Conservation (phyloP, 2,329 filamentous ascomycete genomes). For the Pseudomassariella vexata region DNA sequence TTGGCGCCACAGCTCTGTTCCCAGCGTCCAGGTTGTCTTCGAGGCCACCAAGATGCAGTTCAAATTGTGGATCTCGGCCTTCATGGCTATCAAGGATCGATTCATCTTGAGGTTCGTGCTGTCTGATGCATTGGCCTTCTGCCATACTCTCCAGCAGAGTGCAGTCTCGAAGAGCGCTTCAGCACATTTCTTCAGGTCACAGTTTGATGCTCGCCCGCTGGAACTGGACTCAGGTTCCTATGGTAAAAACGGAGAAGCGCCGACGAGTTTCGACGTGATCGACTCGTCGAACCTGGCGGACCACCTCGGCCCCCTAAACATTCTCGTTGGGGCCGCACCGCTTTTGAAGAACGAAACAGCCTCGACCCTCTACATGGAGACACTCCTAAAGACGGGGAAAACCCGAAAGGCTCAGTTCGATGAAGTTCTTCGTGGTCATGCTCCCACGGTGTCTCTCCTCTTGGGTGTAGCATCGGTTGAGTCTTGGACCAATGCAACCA, state of each 20-base stretch:
- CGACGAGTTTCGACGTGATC: conserved; percentile 46
- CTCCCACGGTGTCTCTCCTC: conserved; percentile 39
- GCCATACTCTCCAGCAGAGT: conserved; percentile 42
- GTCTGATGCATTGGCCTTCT: conserved; percentile 45
- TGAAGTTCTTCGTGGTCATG: conserved; percentile 38
- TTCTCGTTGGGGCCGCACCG: conserved; percentile 38
- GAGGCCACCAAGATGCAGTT: conserved; percentile 39
- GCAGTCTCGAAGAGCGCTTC: conserved; percentile 19
- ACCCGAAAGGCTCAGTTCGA: conserved; percentile 27
- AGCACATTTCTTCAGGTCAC: conserved; percentile 36
- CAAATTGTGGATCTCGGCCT: conserved; percentile 35
- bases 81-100: conserved; percentile 22
- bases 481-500: conserved; percentile 43
- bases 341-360: conserved; percentile 37
- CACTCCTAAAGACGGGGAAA: conserved; percentile 27
- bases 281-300: conserved; percentile 47
- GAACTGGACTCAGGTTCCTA: conserved; percentile 38
- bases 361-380: conserved; percentile 44
- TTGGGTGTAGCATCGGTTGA: conserved; percentile 44
- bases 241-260: conserved; percentile 23
- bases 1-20: conserved; percentile 18
- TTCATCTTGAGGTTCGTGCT: conserved; percentile 39
- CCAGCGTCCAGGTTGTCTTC: conserved; percentile 15
- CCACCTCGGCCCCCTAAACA: conserved; percentile 36
- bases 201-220: conserved; percentile 31